phyloP scores from a whole-genome alignment of 306 rosid genomes.

The Trifolium pratense region DNA sequence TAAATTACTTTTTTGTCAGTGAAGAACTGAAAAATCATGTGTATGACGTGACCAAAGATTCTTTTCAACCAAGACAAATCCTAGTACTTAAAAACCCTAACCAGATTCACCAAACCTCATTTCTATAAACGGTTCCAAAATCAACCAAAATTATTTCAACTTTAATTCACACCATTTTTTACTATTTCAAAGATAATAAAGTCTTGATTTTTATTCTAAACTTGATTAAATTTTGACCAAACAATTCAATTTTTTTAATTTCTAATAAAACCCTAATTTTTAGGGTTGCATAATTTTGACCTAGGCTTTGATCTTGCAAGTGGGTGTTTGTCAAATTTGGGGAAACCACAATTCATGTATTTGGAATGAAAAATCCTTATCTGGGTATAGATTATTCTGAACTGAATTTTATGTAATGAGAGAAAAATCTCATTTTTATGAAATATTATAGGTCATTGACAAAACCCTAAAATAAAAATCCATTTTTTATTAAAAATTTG shows the following conservation, averaged over 20 bases:
- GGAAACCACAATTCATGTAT: slow-evolving; percentile 37
- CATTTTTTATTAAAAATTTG: neutral
- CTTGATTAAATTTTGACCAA: no score
- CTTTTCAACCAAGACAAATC: slow-evolving; percentile 51
- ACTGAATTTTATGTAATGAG: slow-evolving; percentile 41
- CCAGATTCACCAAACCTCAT: slow-evolving; percentile 51
- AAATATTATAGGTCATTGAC: slow-evolving; percentile 41
- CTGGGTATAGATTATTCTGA: slow-evolving; percentile 39
- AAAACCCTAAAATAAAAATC: slow-evolving; percentile 56
- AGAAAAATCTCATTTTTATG: slow-evolving; percentile 39
- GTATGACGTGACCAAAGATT: slow-evolving; percentile 92
- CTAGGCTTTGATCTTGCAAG: slow-evolving; percentile 45
- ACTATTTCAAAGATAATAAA: slow-evolving; percentile 16
- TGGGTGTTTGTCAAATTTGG: slow-evolving; percentile 53
- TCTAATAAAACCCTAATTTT: slow-evolving; percentile 59
- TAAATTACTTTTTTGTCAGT: slow-evolving; percentile 65
- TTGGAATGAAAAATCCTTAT: slow-evolving; percentile 44
- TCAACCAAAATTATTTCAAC: slow-evolving; percentile 46
- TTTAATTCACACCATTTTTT: slow-evolving; percentile 34
- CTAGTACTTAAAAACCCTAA: slow-evolving; percentile 65
- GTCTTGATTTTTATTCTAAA: neutral
- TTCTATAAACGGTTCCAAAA: slow-evolving; percentile 42
- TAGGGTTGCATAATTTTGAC: slow-evolving; percentile 50
- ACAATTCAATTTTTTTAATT: no score
- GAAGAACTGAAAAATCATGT: slow-evolving; percentile 72